These are phyloP conservation scores for Xylariaceae sp. DNA, from an alignment of 2,329 filamentous ascomycete genomes.

Conservation along the genomic window DNA sequence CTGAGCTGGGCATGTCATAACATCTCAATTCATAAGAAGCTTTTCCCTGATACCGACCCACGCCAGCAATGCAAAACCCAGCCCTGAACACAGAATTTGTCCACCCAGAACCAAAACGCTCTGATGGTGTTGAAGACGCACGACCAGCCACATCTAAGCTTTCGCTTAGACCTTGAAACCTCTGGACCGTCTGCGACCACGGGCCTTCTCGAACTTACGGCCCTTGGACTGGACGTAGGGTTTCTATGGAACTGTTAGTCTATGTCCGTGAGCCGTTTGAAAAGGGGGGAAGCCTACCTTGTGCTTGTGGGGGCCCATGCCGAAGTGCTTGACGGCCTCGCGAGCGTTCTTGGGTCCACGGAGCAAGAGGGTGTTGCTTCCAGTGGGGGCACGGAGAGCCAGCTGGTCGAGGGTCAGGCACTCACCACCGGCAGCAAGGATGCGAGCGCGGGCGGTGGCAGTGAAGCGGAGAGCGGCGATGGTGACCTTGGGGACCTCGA, in stretches of 20 bases:
- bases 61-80: slow-evolving; percentile 39
- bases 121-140: slow-evolving; percentile 27
- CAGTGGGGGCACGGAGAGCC: slow-evolving; percentile 88
- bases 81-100: slow-evolving; percentile 27
- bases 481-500: slow-evolving; percentile 85
- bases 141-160: slow-evolving; percentile 25
- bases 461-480: slow-evolving; percentile 96
- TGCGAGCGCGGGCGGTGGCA: slow-evolving; percentile 88
- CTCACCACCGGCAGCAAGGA: slow-evolving; percentile 90
- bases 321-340: slow-evolving; percentile 99
- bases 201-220: slow-evolving; percentile 98
- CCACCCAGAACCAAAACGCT: slow-evolving; percentile 24
- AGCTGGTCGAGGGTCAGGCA: slow-evolving; percentile 95
- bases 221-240: slow-evolving; percentile 97
- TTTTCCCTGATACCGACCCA: slow-evolving; percentile 41
- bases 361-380: slow-evolving; percentile 93
- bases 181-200: slow-evolving; percentile 95
- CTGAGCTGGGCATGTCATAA: slow-evolving; percentile 21
- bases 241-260: slow-evolving; percentile 59
- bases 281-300: slow-evolving; percentile 59
- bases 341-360: slow-evolving; percentile 97
- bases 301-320: slow-evolving; percentile 94
- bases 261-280: rapidly evolving
- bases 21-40: slow-evolving; percentile 31
- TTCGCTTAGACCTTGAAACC: slow-evolving; percentile 98